phyloP scores from a whole-genome alignment of 2,329 filamentous ascomycete species.

The Penicillium sp. region DNA sequence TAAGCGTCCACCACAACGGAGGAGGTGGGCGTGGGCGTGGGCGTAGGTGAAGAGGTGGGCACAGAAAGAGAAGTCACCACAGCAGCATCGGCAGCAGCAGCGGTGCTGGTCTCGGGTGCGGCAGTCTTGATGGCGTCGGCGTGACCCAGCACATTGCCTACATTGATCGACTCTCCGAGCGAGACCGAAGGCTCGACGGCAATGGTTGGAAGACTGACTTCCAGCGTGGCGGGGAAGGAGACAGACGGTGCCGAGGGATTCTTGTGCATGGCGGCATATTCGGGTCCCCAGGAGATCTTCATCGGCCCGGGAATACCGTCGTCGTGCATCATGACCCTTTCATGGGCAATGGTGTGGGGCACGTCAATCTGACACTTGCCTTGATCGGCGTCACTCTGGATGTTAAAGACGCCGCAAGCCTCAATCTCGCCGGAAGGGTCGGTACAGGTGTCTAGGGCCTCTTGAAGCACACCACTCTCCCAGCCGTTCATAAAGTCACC shows the following conservation, averaged over 20 bases:
- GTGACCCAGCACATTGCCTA: slow-evolving; percentile 4
- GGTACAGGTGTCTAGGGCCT: slow-evolving; percentile 70
- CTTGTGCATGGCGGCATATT: slow-evolving; percentile 27
- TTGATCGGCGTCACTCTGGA: slow-evolving; percentile 55
- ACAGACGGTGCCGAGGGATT: too few relatives aligned
- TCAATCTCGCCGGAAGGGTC: slow-evolving; percentile 60
- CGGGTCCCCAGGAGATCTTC: slow-evolving; percentile 43
- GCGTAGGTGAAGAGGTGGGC: slow-evolving; percentile 16
- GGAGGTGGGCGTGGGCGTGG: slow-evolving; percentile 22
- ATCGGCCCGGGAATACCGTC: slow-evolving; percentile 61
- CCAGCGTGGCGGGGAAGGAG: too few relatives aligned
- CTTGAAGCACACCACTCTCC: slow-evolving; percentile 62
- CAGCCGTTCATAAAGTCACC: slow-evolving; percentile 78
- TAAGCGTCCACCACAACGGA: slow-evolving; percentile 19
- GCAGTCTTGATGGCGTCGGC: slow-evolving; percentile 2
- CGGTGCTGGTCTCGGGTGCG: slow-evolving; percentile 1
- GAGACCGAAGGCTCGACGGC: not conserved
- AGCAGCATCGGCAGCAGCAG: too few relatives aligned
- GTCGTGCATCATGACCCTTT: slow-evolving; percentile 55
- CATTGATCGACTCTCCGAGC: slow-evolving; percentile 6
- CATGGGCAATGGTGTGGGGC: slow-evolving; percentile 50
- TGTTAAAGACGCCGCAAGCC: slow-evolving; percentile 69
- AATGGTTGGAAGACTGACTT: slow-evolving; percentile 1
- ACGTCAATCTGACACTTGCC: slow-evolving; percentile 57
- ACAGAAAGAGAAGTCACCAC: not conserved